A percentile compares a stretch with the other conserved stretches of the same genome.
phyloP scores from a whole-genome alignment of 805 yeast genomes.

The Kuraishia cidri region DNA sequence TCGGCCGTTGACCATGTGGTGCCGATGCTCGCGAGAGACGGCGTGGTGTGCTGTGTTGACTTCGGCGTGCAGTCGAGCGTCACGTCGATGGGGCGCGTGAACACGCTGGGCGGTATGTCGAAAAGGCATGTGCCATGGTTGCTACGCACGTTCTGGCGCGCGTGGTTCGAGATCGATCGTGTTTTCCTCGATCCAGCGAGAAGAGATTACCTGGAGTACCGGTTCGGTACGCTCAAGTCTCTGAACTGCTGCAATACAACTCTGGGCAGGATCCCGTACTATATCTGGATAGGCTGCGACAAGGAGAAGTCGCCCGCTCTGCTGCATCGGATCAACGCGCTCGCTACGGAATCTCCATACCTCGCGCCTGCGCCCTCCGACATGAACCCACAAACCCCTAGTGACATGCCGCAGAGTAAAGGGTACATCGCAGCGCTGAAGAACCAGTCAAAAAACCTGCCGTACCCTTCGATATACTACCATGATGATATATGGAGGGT shows the following conservation, averaged over 20 bases:
- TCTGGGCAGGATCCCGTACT: slow-evolving; percentile 73
- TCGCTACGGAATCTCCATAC: slow-evolving; percentile 79
- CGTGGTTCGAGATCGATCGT: slow-evolving; percentile 82
- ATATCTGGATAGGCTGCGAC: slow-evolving; percentile 75
- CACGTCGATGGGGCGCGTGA: slow-evolving; percentile 56
- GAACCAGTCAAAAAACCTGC: slow-evolving; percentile 55
- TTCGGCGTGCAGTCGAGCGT: slow-evolving; percentile 70
- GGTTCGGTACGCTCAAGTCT: slow-evolving; percentile 74
- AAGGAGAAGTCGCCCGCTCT: slow-evolving; percentile 43
- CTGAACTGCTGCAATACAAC: slow-evolving; percentile 55
- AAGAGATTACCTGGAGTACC: slow-evolving; percentile 76
- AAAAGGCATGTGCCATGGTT: slow-evolving; percentile 73
- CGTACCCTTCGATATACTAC: slow-evolving; percentile 75
- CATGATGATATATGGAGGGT: slow-evolving; percentile 75
- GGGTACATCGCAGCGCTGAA: slow-evolving; percentile 71
- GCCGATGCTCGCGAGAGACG: slow-evolving; percentile 40
- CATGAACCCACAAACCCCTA: slow-evolving; percentile 10
- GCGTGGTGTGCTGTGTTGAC: slow-evolving; percentile 65
- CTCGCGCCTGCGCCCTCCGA: slow-evolving; percentile 46
- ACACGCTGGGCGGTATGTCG: slow-evolving; percentile 67
- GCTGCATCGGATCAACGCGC: slow-evolving; percentile 48
- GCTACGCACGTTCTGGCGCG: slow-evolving; percentile 73
- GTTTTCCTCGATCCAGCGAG: slow-evolving; percentile 74
- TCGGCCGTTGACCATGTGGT: slow-evolving; percentile 68
- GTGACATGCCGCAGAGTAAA: slow-evolving; percentile 39